Conservation (phyloP, 2,329 filamentous ascomycete species). For the Bipolaris gigantea region DNA sequence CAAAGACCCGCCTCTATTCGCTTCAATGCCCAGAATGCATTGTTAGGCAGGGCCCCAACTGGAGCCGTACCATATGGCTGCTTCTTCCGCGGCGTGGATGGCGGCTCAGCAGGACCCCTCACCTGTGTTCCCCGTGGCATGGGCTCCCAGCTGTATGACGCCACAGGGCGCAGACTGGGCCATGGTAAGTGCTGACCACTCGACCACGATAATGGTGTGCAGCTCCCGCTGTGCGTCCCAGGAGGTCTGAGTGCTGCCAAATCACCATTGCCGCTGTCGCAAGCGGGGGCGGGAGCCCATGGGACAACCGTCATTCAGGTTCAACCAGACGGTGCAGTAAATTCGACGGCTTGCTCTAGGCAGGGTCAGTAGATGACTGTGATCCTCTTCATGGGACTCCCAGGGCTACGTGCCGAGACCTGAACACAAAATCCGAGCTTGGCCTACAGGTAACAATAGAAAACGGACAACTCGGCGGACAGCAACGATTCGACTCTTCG, state of each 20-base stretch:
- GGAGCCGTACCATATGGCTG: slow-evolving; percentile 15
- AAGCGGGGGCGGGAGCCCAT: slow-evolving; percentile 7
- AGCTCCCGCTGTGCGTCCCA: background rate
- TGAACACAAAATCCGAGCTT: slow-evolving; percentile 8
- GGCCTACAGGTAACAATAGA: slow-evolving; percentile 18
- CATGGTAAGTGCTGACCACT: slow-evolving; percentile 32
- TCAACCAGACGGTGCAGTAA: background rate
- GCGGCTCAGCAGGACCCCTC: slow-evolving; percentile 30
- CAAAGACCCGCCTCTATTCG: slow-evolving; percentile 22
- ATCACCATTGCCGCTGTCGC: background rate
- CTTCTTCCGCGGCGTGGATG: slow-evolving; percentile 40
- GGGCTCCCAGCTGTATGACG: slow-evolving; percentile 29
- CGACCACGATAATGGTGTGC: slow-evolving; percentile 20
- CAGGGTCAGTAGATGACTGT: background rate
- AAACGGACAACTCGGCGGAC: slow-evolving; percentile 35
- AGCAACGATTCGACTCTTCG: slow-evolving; percentile 23
- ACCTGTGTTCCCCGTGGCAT: slow-evolving; percentile 18
- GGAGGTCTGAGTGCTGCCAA: background rate
- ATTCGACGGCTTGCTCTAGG: background rate
- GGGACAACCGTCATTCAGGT: background rate
- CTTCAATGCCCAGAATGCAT: slow-evolving; percentile 11
- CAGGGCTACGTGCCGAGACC: slow-evolving; percentile 7
- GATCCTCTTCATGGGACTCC: background rate
- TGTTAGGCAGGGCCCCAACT: slow-evolving; percentile 8
- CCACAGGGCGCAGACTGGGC: slow-evolving; percentile 39